Base-by-base conservation (phyloP, 805 yeast genomes). In the Grigorovia jiainica region DNA sequence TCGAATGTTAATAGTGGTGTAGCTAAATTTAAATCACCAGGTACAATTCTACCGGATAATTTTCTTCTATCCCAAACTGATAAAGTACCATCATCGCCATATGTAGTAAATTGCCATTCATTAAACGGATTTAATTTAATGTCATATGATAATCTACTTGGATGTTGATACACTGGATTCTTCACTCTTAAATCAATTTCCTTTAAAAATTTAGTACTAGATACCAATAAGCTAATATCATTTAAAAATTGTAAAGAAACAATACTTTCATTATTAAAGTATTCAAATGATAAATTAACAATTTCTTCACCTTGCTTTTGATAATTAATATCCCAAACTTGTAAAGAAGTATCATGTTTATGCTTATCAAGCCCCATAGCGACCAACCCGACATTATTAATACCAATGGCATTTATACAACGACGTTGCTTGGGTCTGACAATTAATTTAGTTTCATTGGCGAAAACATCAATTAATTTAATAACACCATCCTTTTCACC, bases 301-400 rank as follows among this genome's bases (percentile, higher is more conserved):
- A 73, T 63, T 40, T 74, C 76, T 27, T 74, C 75, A 44, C 71
- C 71, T 18, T 67, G 67, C 40, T 71, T 65, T 35, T 76, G 81
- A 49, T 78, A 78, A 42, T 74, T 76, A 3, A 84, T 67, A 55
- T 86, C 87, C 89, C 92, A 89, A 4, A 89, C 68, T 49, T 82
- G 82, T 35, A 89, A 63, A 18, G 90, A 79, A 44, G 77, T 75
- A 51, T 84, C 94, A 48, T 76, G 84, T 41, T 87, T 70, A 17
- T 82, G 80, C 49, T 85, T 75, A 47, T 87, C 96, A 44, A 80
- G 72, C 1, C 94, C 95, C 30, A 81, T 76, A 0, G 86, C 95
- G 4, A 87, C 66, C 24, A 82, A 59, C 1, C 82, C 82, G 24
- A 68, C 66, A 20, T 70, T 65, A 54, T 77, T 84, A 62, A 87